Base-by-base conservation (phyloP, 1,284 basidiomycete species). In the Apiotrichum gracile region DNA sequence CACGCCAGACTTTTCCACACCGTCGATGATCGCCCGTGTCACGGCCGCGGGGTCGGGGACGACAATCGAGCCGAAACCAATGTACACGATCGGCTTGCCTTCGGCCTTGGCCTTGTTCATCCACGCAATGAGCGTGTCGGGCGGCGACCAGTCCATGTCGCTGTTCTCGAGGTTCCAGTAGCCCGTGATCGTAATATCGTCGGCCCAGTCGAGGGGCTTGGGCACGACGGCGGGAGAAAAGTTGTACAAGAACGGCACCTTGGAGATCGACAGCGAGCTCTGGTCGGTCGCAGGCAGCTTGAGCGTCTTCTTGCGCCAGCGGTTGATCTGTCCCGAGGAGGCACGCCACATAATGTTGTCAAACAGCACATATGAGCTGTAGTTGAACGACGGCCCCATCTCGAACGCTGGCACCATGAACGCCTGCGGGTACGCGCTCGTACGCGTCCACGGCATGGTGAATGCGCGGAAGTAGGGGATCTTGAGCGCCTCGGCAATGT, bases 331-430 rank as follows among this genome's bases (percentile, higher is more conserved):
- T 1, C 80, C 77, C 5, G 85, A 80, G 0, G 81, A 84, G 3
- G 86, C 86, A 24, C 79, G 77, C 87, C 87, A 89, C 61, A 88
- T 82, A 43, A 88, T 83, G 63, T 85, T 85, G 73, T 85, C 85
- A 64, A 86, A 87, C 51, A 86, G 70, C 33, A 72, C 69, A 44
- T 70, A 74, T 21, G 68, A 69, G 39, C 67, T 68, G 56, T 72
- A 76, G 60, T 76, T 74, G 67, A 73, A 75, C 21, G 66, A 66
- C 1, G 70, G 67, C 10, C 63, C 75, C 69, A 73, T 70, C 61
- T 78, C 70, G 54, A 78, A 77, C 0, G 80, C 72, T 1, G 75
- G 81, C 1, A 81, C 80, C 50, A 80, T 78, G 68, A 85, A 84
- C 0, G 83, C 80, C 58, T 85, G 83, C 1, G 84, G 84, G 64